Evolutionary conservation across 2,329 filamentous ascomycete genomes (phyloP).

Genomic region (Calycina herbarum): DNA sequence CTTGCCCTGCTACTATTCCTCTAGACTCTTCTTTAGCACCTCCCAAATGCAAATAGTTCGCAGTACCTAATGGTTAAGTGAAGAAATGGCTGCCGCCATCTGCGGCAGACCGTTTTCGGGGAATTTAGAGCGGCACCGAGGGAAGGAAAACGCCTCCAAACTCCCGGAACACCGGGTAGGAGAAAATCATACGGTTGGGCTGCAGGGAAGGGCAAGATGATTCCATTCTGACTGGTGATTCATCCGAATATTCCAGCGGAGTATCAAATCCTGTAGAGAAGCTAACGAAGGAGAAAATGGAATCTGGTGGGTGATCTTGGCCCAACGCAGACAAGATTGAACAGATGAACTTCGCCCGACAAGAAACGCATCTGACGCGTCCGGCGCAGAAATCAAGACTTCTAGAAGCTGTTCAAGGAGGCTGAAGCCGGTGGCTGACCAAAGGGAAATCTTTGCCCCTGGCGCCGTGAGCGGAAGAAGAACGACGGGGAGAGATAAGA

Average conservation of each 20-base stretch:
- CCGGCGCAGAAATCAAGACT: not conserved
- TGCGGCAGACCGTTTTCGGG: slow-evolving; percentile 1
- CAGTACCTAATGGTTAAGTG: not conserved
- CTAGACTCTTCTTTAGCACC: not conserved
- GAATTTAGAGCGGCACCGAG: not conserved
- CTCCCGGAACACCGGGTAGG: slow-evolving; percentile 7
- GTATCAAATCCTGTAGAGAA: not conserved
- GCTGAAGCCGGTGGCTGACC: not conserved
- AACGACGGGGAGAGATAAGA: not conserved
- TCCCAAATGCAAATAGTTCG: not conserved
- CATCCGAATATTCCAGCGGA: not conserved
- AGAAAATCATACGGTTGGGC: not conserved
- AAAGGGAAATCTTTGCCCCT: not conserved
- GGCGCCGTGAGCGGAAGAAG: not conserved
- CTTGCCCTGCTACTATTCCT: not conserved
- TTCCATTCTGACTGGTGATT: not conserved
- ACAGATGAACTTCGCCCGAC: not conserved
- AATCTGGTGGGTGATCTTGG: not conserved
- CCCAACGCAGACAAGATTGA: not conserved
- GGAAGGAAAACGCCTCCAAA: not conserved
- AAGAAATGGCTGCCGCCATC: not conserved
- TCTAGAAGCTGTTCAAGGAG: not conserved
- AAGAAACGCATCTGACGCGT: not conserved
- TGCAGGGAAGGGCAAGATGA: not conserved
- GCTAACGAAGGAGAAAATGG: not conserved